A percentile compares a stretch with the other conserved stretches of the same genome.
These are phyloP conservation scores for Diaporthe ilicicola DNA, from an alignment of 2,329 filamentous ascomycete species.

Conservation along the genomic window DNA sequence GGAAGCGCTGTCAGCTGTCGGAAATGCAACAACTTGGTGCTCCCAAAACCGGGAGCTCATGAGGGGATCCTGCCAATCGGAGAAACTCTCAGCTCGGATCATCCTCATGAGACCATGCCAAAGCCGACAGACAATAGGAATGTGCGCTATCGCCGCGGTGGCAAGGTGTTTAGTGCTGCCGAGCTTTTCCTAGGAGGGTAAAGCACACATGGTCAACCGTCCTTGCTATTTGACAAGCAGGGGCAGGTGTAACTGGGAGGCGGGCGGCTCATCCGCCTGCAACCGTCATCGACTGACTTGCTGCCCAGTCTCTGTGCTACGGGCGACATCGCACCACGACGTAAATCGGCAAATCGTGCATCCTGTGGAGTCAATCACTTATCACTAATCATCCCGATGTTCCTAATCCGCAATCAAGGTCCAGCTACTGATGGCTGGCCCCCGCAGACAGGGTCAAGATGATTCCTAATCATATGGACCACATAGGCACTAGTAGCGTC, in stretches of 20 bases:
- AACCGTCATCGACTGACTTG: conserved; percentile 5
- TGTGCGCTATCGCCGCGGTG: neutral
- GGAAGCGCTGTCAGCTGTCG: neutral
- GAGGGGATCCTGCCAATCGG: neutral
- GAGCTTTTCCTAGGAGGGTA: neutral
- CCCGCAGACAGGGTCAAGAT: neutral
- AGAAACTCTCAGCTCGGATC: neutral
- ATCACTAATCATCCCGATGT: neutral
- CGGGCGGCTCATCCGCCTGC: conserved; percentile 7
- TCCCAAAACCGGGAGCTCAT: neutral
- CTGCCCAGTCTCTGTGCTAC: neutral
- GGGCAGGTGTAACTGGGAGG: neutral
- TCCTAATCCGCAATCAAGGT: too few relatives aligned
- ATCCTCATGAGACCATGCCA: neutral
- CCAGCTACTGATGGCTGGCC: neutral
- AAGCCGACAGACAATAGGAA: neutral
- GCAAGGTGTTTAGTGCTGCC: neutral
- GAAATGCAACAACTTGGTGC: neutral
- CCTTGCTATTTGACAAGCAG: neutral
- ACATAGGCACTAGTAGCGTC: neutral
- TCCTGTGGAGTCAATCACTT: conserved; percentile 6
- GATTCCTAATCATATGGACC: neutral
- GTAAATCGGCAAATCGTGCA: neutral
- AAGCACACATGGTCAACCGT: neutral
- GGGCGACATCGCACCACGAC: too few relatives aligned